A percentile compares a stretch with the other conserved stretches of the same genome.
Evolutionary conservation across 2,329 filamentous ascomycete species (phyloP).

Genomic region (Dactylella cylindrospora): DNA sequence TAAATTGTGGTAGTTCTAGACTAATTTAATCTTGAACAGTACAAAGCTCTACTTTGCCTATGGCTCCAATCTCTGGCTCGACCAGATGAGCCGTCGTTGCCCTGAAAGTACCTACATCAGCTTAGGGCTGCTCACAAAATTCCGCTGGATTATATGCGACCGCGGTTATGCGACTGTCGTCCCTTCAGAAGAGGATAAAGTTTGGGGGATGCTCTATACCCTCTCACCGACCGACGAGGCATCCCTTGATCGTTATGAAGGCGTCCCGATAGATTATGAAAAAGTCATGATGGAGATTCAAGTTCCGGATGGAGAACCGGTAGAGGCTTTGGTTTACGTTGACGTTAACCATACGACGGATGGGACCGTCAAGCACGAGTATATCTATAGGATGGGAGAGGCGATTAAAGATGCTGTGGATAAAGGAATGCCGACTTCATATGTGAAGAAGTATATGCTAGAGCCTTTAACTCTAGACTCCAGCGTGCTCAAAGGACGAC

Average conservation of each 20-base stretch:
- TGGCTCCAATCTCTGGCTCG: slow-evolving; percentile 68
- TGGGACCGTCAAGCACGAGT: slow-evolving; percentile 41
- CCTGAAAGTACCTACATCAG: slow-evolving; percentile 60
- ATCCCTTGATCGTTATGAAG: slow-evolving; percentile 62
- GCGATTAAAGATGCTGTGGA: slow-evolving; percentile 43
- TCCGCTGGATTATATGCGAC: slow-evolving; percentile 67
- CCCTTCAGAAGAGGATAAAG: slow-evolving; percentile 44
- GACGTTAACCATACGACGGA: slow-evolving; percentile 34
- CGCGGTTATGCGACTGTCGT: slow-evolving; percentile 71
- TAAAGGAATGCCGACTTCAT: slow-evolving; percentile 37
- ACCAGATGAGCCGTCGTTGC: slow-evolving; percentile 67
- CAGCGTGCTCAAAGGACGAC: slow-evolving; percentile 5
- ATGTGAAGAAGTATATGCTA: slow-evolving; percentile 45
- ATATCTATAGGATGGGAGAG: slow-evolving; percentile 43
- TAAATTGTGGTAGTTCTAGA: too few relatives aligned
- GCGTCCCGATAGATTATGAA: slow-evolving; percentile 63
- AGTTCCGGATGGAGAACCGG: slow-evolving; percentile 48
- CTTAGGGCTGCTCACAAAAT: slow-evolving; percentile 60
- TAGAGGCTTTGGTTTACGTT: slow-evolving; percentile 44
- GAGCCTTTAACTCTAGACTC: slow-evolving; percentile 7
- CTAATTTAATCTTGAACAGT: too few relatives aligned
- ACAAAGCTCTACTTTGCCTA: slow-evolving; percentile 64
- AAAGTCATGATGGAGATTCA: slow-evolving; percentile 56
- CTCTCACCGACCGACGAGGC: slow-evolving; percentile 58
- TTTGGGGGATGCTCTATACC: slow-evolving; percentile 62